Base-by-base conservation (phyloP, 2,329 filamentous ascomycete species). In the Myotisia sp. region DNA sequence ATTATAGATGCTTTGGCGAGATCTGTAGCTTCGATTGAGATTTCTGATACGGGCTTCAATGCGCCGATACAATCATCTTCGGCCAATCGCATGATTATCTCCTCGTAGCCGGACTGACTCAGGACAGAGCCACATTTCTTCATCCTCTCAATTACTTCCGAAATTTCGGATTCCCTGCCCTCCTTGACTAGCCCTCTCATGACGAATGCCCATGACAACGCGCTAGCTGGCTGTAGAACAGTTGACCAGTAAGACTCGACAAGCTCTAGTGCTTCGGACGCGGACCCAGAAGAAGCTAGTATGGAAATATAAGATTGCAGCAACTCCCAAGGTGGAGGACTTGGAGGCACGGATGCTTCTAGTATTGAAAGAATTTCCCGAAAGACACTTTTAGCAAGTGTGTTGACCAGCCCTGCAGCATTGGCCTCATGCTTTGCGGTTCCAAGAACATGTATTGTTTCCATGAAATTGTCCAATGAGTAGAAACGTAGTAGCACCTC, bases 31-130 rank as follows among this genome's bases (percentile, higher is more conserved):
- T 49, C 51, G 9, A 56, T 47, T 3, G 75, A 58, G 1, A 68
- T 62, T 14, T 67, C 57, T 46, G 79, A 85, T 71, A 84, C 83
- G 8, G 62, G 51, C 47, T 79, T 76, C 2, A 76, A 76, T 40
- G 71, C 68, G n/a, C 64, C 52, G 3, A 78, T 49, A 29, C 73
- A 61, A 43, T 75, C 60, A 28, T 63, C 64, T 8, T 61, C 52
- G 1, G 76, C 70, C 45, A 76, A 84, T 44, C 78, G 79, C 0
- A 53, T 54, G 2, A 76, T 67, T 51, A 90, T 62, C 21, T 69
- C 46, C 37, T 59, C 48, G 36, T 68, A 64, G 17, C 59, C 56
- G 2, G 37, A 29, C 7, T 48, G 44, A 23, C 59, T 56, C 29
- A 68, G 55, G 3, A 50, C 49, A 29, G 47, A 40, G 14, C 48